Base-by-base conservation (phyloP, 2,329 filamentous ascomycete genomes). In the Cylindrodendrum hubeiense region DNA sequence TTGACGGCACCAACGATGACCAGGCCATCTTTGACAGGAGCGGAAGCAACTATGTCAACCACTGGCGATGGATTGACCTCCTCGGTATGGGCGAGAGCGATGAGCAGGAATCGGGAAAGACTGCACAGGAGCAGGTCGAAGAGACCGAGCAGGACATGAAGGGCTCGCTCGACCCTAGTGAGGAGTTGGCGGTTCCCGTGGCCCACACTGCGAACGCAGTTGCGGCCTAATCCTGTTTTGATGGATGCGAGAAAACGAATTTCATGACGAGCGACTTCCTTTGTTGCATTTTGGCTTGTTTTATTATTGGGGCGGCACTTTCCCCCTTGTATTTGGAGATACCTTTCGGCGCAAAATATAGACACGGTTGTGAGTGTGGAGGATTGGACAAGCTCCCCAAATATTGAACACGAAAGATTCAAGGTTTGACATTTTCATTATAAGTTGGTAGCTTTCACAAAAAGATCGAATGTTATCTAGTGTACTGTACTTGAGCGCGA, bases 11-110 rank as follows among this genome's bases (percentile, higher is more conserved):
- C 30, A 67, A 77, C 41, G 79, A 87, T 50, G 87, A 89, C 69
- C 79, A 78, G 68, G 82, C 82, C 56, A 89, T 89, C 51, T 81
- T 89, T 5, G 79, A 84, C 57, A 81, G 79, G 30, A 80, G 78
- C 63, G 80, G 74, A 2, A 78, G 76, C 51, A 74, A 75, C 1
- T 68, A 68, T 1, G 81, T 89, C 8, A 80, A 82, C 3, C 77
- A 80, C 58, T 89, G 87, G 87, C 75, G 77, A 44, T 86, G 83
- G 82, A 83, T 89, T 65, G 83, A 88, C 53, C 78, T 84, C 21
- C 80, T 86, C 3, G 86, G 86, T 8, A 78, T 87, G 66, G 87
- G 79, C 0, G 76, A 78, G 2, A 64, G 71, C 3, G 73, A 66
- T 7, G 75, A 78, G 3, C 67, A 70, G 9, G 74, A 72, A 9